Conservation (phyloP, 345 rosid genomes). For the Eucalyptus globulus region DNA sequence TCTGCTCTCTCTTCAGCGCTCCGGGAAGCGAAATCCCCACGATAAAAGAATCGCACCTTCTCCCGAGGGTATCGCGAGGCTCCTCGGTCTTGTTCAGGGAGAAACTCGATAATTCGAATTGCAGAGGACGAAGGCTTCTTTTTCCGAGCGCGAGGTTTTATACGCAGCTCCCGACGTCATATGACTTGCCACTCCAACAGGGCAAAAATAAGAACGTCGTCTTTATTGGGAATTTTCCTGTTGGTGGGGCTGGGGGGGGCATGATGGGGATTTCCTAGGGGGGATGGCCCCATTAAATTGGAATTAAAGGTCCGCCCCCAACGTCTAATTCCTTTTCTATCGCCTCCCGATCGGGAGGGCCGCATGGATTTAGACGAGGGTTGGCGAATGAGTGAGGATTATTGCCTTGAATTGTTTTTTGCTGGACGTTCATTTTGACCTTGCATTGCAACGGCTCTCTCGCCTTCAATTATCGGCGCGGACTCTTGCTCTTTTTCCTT, state of each 20-base stretch:
- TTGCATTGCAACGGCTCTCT: constrained; percentile 9
- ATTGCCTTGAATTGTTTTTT: neutral
- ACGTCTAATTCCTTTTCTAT: constrained; percentile 18
- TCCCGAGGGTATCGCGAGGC: too few species aligned
- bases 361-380: neutral
- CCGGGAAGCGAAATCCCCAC: neutral
- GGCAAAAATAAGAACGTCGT: neutral
- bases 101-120: neutral
- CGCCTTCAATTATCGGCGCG: neutral
- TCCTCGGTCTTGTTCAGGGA: too few species aligned
- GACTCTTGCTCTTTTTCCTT: neutral
- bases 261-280: neutral
- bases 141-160: neutral
- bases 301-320: neutral
- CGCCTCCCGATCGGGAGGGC: neutral
- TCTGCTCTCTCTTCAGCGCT: neutral
- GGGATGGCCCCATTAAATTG: neutral
- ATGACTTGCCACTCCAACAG: neutral
- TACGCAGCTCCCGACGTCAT: neutral
- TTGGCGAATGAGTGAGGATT: neutral
- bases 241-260: neutral
- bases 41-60: neutral
- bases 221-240: neutral
- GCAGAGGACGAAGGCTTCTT: neutral
- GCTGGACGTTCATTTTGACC: neutral